These are phyloP conservation scores for Ramicandelaber brevisporus DNA, from an alignment of 192 early-diverging fungal species.

Conservation along the genomic window DNA sequence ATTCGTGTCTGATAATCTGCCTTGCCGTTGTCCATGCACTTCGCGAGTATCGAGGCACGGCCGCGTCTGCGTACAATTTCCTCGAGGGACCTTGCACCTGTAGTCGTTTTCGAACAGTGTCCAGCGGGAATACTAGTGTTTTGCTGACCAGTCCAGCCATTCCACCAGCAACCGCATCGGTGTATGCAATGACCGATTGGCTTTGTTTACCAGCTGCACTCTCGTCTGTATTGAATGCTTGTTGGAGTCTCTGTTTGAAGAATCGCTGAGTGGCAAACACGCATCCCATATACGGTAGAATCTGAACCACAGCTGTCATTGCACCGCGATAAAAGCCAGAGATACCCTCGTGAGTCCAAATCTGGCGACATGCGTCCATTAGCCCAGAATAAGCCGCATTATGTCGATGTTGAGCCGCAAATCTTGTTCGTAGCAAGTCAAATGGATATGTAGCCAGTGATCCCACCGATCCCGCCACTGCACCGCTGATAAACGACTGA, in stretches of 20 bases:
- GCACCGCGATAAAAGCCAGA: constrained; percentile 70
- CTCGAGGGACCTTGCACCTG: constrained; percentile 56
- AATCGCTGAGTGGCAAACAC: constrained; percentile 77
- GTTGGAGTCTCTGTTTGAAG: too few relatives aligned
- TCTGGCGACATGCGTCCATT: constrained; percentile 29
- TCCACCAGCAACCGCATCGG: constrained; percentile 57
- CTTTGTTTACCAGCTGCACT: too few relatives aligned
- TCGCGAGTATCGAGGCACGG: constrained; percentile 32
- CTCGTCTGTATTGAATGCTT: too few relatives aligned
- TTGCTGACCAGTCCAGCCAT: constrained; percentile 60
- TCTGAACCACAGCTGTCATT: constrained; percentile 53
- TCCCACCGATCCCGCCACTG: constrained; percentile 49
- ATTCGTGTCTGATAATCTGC: constrained; percentile 49
- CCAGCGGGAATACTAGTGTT: constrained; percentile 69
- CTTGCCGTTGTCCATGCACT: constrained; percentile 27
- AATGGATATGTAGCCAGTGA: constrained; percentile 80
- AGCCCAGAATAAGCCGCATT: constrained; percentile 44
- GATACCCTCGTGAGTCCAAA: constrained; percentile 45
- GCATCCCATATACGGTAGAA: constrained; percentile 88
- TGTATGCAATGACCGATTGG: too few relatives aligned
- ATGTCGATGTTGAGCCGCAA: constrained; percentile 50
- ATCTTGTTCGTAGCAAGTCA: constrained; percentile 81
- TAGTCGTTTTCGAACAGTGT: constrained; percentile 54
- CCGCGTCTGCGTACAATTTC: constrained; percentile 25
- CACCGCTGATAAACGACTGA: constrained; percentile 46